phyloP scores from a whole-genome alignment of 371 early-diverging fungal species.

The Haplosporangium sp. region DNA sequence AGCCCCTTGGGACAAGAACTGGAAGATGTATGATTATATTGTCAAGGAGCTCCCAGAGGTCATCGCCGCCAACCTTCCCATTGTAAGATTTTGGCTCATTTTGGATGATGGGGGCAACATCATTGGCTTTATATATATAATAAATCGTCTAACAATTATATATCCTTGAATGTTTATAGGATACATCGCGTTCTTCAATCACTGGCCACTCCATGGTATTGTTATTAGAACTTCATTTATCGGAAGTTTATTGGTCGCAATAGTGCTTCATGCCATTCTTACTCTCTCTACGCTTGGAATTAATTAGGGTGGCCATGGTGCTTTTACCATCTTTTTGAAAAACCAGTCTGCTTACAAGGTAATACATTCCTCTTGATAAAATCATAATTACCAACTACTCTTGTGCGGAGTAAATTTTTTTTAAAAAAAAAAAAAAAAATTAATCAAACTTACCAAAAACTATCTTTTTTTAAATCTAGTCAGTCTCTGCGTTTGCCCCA shows the following conservation, averaged over 20 bases:
- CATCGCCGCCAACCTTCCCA: slow-evolving; percentile 65
- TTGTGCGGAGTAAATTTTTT: neutral
- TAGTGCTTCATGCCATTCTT: neutral
- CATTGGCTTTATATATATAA: too few relatives aligned
- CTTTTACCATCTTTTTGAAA: slow-evolving; percentile 77
- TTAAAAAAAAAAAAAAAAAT: neutral
- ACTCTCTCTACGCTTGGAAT: neutral
- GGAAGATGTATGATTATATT: slow-evolving; percentile 90
- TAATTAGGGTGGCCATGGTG: slow-evolving; percentile 91
- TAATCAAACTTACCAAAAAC: neutral
- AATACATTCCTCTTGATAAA: neutral
- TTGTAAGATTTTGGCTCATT: slow-evolving; percentile 60
- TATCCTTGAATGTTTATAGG: slow-evolving; percentile 51
- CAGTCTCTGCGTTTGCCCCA: slow-evolving; percentile 89
- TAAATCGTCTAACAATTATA: too few relatives aligned
- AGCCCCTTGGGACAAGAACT: slow-evolving; percentile 78
- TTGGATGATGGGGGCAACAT: too few relatives aligned
- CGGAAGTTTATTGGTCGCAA: neutral
- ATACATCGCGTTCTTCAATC: slow-evolving; percentile 72
- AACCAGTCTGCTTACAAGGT: slow-evolving; percentile 76
- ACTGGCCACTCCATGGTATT: slow-evolving; percentile 86
- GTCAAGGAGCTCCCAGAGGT: slow-evolving; percentile 77
- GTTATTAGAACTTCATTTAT: neutral
- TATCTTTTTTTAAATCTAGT: slow-evolving; percentile 39
- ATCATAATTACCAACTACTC: neutral